Percentiles rank a stretch among this genome's conserved stretches.
These are phyloP conservation scores for Daphne laureola DNA, from an alignment of 441 rosid genomes.

Conservation along the genomic window DNA sequence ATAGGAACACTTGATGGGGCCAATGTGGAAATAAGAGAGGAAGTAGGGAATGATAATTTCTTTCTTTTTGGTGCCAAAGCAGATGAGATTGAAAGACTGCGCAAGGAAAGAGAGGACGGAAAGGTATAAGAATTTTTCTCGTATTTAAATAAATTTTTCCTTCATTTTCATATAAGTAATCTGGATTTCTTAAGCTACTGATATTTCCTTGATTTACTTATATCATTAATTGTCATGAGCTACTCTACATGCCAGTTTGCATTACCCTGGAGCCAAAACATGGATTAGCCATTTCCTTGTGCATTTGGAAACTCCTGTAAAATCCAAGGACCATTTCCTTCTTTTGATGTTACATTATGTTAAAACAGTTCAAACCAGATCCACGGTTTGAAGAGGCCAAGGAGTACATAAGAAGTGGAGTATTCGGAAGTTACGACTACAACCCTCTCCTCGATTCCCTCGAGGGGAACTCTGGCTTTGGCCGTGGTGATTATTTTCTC, in stretches of 20 bases:
- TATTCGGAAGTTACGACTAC: constrained; percentile 81
- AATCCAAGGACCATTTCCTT: no score
- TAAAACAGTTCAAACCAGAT: constrained; percentile 77
- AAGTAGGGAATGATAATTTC: constrained; percentile 80
- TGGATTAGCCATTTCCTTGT: no score
- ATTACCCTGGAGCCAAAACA: no score
- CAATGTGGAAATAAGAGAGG: constrained; percentile 93
- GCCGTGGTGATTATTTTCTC: constrained; percentile 91
- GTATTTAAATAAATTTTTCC: no score
- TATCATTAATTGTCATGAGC: no score
- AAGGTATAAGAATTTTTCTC: constrained; percentile 30
- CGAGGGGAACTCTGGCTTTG: constrained; percentile 84
- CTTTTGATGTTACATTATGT: neutral
- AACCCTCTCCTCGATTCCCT: constrained; percentile 80
- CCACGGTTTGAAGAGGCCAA: constrained; percentile 92
- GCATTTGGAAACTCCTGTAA: no score
- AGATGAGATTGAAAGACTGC: constrained; percentile 70
- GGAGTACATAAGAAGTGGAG: constrained; percentile 73
- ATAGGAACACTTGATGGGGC: constrained; percentile 97
- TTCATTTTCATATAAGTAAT: no score
- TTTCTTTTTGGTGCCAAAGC: constrained; percentile 91
- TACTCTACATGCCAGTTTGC: no score
- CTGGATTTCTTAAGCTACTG: no score
- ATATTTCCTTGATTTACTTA: no score
- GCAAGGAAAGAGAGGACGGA: constrained; percentile 82